Percentiles rank a stretch among this genome's conserved stretches.
Conservation (phyloP, 2,329 filamentous ascomycete species). For the Gremmenia infestans region DNA sequence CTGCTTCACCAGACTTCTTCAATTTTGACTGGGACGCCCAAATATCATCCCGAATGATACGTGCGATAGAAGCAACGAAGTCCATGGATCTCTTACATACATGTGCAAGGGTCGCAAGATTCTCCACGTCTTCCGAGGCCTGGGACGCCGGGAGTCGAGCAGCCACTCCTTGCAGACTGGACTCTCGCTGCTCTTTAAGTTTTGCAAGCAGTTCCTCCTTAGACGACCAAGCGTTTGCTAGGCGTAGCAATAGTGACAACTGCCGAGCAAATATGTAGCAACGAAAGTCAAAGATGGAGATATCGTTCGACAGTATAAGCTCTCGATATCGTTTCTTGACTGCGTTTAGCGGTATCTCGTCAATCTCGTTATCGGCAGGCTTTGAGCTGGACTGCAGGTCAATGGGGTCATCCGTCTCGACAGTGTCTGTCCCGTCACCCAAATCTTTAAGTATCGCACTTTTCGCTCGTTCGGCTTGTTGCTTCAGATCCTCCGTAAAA, state of each 20-base stretch:
- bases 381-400: constrained; percentile 44
- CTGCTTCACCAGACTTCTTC: constrained; percentile 7
- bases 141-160: constrained; percentile 45
- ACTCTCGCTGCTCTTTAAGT: constrained; percentile 57
- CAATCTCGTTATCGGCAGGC: constrained; percentile 35
- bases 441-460: constrained; percentile 35
- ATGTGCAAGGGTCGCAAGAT: constrained; percentile 76
- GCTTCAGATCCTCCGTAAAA: constrained; percentile 69
- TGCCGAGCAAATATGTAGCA: constrained; percentile 92
- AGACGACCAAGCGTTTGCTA: constrained; percentile 69
- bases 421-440: constrained; percentile 34
- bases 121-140: constrained; percentile 58
- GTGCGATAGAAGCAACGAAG: constrained; percentile 76
- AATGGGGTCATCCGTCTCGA: constrained; percentile 38
- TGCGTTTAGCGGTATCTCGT: constrained; percentile 57
- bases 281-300: constrained; percentile 92
- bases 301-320: constrained; percentile 88
- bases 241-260: constrained; percentile 71
- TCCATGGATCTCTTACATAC: constrained; percentile 77
- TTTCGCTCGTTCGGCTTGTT: constrained; percentile 49
- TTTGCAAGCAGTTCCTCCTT: constrained; percentile 58
- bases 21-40: constrained; percentile 47
- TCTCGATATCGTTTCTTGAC: constrained; percentile 80
- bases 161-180: constrained; percentile 52
- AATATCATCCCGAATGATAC: constrained; percentile 76